Evolutionary conservation across 1,284 basidiomycete genomes (phyloP).

Genomic region (Marasmius oreades): DNA sequence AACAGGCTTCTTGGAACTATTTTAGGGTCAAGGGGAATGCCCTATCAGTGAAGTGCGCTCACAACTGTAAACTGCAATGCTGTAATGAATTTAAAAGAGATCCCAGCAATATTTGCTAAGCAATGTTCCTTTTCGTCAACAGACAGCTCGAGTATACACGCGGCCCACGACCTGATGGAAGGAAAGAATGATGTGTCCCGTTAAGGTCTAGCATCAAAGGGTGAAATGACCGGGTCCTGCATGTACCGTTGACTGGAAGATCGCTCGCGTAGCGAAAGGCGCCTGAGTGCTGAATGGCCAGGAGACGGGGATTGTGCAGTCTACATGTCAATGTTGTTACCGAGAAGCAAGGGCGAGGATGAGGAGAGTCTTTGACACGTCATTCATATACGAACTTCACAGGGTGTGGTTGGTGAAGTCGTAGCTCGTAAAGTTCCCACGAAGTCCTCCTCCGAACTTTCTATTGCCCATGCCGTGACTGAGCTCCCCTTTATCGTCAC

Average conservation of each 20-base stretch:
- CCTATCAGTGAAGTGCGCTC: neutral
- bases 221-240: neutral
- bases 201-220: conserved; percentile 9
- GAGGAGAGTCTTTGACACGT: no score
- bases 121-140: neutral
- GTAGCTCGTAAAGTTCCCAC: neutral
- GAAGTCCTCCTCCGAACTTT: conserved; percentile 9
- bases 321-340: no score
- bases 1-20: neutral
- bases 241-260: neutral
- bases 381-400: no score
- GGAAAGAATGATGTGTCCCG: conserved; percentile 12
- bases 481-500: conserved; percentile 13
- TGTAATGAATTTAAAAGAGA: neutral
- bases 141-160: conserved; percentile 2
- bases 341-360: no score
- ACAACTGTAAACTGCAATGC: neutral
- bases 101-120: neutral
- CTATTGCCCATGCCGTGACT: conserved; percentile 10
- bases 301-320: no score
- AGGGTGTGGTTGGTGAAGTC: no score
- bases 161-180: conserved; percentile 5
- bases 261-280: neutral
- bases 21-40: neutral
- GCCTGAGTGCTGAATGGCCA: neutral